Conservation (phyloP, 108 stramenopile genomes). For the Cyclostephanos tholiformis region DNA sequence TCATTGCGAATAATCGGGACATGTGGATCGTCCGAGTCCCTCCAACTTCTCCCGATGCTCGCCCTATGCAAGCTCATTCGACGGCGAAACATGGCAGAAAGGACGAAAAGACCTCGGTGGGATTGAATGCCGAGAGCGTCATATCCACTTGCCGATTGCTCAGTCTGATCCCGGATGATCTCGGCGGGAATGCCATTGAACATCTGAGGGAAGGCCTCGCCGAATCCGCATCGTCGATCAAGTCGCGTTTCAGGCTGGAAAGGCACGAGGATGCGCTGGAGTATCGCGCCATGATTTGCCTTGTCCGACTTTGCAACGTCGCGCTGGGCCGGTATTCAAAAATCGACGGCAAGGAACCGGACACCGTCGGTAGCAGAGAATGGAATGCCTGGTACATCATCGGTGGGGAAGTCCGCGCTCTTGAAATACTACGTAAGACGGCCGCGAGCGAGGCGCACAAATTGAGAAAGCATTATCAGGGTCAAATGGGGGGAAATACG, state of each 20-base stretch:
- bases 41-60: conserved; percentile 45
- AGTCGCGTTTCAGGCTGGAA: conserved; percentile 46
- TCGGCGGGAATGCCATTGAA: conserved; percentile 59
- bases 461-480: conserved; percentile 9
- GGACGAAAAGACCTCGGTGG: conserved; percentile 41
- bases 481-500: neutral
- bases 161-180: conserved; percentile 63
- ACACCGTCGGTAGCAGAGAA: conserved; percentile 23
- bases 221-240: neutral
- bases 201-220: conserved; percentile 51
- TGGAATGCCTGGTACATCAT: conserved; percentile 53
- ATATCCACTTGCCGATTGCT: conserved; percentile 78
- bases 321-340: conserved; percentile 50
- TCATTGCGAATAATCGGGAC: conserved; percentile 58
- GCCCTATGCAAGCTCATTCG: conserved; percentile 32
- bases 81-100: conserved; percentile 7
- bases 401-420: conserved; percentile 43
- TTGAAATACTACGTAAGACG: conserved; percentile 30
- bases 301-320: conserved; percentile 57
- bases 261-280: conserved; percentile 56
- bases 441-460: conserved; percentile 36
- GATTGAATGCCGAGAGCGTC: conserved; percentile 51
- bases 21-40: conserved; percentile 65
- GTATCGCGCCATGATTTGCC: conserved; percentile 64
- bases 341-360: conserved; percentile 31